These are phyloP conservation scores for Debaryomycetaceae sp. DNA, from an alignment of 1,139 yeast species.

Conservation along the genomic window DNA sequence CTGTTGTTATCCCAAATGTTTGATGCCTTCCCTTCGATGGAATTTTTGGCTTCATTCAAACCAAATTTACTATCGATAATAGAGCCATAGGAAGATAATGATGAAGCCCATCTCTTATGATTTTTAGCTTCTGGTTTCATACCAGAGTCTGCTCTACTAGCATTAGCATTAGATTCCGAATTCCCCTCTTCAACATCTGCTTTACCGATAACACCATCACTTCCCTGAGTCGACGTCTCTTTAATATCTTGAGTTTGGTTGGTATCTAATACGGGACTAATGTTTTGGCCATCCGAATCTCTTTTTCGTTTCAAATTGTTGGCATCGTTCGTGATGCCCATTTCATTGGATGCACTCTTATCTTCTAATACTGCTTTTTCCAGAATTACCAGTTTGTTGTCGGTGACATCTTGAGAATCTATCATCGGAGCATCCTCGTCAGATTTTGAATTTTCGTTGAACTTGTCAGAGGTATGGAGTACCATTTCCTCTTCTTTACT, in stretches of 20 bases:
- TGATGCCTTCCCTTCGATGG: background rate
- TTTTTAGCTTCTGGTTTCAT: background rate
- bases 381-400: too few relatives aligned
- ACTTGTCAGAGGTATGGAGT: too few relatives aligned
- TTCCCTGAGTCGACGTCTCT: background rate
- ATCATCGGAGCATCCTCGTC: too few relatives aligned
- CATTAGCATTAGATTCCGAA: background rate
- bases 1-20: background rate
- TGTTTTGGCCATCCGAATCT: too few relatives aligned
- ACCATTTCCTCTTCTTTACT: too few relatives aligned
- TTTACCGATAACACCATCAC: background rate
- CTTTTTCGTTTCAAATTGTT: too few relatives aligned
- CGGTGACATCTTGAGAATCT: too few relatives aligned
- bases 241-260: background rate
- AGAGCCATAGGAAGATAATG: background rate
- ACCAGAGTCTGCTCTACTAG: background rate
- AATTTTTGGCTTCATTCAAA: background rate
- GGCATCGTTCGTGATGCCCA: too few relatives aligned
- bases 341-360: too few relatives aligned
- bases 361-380: too few relatives aligned
- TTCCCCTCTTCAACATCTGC: background rate
- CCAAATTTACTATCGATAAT: background rate
- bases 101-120: background rate
- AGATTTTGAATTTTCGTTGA: too few relatives aligned
- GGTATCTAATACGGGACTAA: background rate